phyloP scores from a whole-genome alignment of 2,329 filamentous ascomycete species.

The Paradendryphiella salina region DNA sequence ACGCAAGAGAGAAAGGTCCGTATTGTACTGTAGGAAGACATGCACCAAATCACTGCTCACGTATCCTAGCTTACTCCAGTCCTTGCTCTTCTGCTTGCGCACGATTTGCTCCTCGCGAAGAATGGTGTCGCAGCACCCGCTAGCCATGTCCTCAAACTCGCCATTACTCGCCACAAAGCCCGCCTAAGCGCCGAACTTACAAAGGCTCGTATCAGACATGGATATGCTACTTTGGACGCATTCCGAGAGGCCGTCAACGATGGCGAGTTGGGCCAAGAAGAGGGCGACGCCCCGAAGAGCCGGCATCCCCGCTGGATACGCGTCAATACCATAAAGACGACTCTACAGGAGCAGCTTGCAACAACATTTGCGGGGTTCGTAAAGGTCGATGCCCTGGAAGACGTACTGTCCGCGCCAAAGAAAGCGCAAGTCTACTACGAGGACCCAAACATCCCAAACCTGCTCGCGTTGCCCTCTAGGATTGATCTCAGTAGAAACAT shows the following conservation, averaged over 20 bases:
- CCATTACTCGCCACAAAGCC: constrained; percentile 79
- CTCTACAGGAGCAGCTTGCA: constrained; percentile 70
- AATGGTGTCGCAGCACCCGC: constrained; percentile 79
- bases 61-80: constrained; percentile 70
- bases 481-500: constrained; percentile 71
- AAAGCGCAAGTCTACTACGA: constrained; percentile 63
- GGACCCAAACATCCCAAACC: constrained; percentile 80
- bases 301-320: constrained; percentile 88
- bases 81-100: constrained; percentile 77
- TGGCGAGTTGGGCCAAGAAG: constrained; percentile 31
- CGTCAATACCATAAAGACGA: constrained; percentile 77
- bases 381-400: constrained; percentile 59
- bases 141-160: constrained; percentile 73
- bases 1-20: constrained; percentile 80
- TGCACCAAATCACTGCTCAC: constrained; percentile 10
- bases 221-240: constrained; percentile 67
- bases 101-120: constrained; percentile 83
- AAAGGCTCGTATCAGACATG: constrained; percentile 72
- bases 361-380: constrained; percentile 71
- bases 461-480: constrained; percentile 75
- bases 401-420: constrained; percentile 55
- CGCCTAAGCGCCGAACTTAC: constrained; percentile 81
- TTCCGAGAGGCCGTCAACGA: constrained; percentile 64
- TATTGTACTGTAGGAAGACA: not conserved
- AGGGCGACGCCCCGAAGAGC: constrained; percentile 48